Conservation (phyloP, 495 filamentous ascomycete genomes). For the Usnea hakonensis region DNA sequence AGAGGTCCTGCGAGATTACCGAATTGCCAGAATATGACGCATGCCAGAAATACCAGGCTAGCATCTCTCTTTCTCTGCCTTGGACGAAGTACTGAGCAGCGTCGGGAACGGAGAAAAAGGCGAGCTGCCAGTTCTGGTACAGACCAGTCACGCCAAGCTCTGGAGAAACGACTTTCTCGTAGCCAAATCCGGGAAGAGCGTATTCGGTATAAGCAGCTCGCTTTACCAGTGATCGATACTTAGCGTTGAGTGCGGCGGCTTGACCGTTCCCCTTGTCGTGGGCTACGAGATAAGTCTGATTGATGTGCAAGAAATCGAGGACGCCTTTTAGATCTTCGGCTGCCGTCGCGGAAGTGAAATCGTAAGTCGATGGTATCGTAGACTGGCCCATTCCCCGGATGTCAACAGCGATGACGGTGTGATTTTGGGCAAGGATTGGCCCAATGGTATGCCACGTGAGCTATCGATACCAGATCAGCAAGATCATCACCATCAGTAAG, state of each 20-base stretch:
- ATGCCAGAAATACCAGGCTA: not conserved
- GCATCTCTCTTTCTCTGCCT: not conserved
- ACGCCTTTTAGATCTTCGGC: not conserved
- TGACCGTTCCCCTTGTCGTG: not conserved
- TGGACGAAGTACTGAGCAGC: not conserved
- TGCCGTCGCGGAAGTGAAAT: not conserved
- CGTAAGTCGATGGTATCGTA: slow-evolving; percentile 27
- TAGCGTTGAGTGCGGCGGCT: not conserved
- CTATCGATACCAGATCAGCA: slow-evolving; percentile 2
- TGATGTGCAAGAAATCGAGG: not conserved
- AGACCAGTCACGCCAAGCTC: not conserved
- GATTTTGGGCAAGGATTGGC: slow-evolving; percentile 24
- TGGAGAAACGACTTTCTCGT: not conserved
- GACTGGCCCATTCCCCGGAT: slow-evolving; percentile 35
- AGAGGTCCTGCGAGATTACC: not conserved
- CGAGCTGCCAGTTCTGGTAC: not conserved
- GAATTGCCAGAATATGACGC: not conserved
- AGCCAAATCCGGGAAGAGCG: not conserved
- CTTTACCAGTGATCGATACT: slow-evolving; percentile 1
- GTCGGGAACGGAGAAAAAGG: not conserved
- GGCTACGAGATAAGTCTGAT: not conserved
- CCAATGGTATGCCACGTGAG: slow-evolving; percentile 34
- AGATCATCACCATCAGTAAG: not conserved
- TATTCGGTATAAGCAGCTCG: not conserved
- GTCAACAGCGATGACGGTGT: slow-evolving; percentile 32